A percentile compares a stretch with the other conserved stretches of the same genome.
Evolutionary conservation across 2,329 filamentous ascomycete genomes (phyloP).

Genomic region (Trichoderma asperellum): DNA sequence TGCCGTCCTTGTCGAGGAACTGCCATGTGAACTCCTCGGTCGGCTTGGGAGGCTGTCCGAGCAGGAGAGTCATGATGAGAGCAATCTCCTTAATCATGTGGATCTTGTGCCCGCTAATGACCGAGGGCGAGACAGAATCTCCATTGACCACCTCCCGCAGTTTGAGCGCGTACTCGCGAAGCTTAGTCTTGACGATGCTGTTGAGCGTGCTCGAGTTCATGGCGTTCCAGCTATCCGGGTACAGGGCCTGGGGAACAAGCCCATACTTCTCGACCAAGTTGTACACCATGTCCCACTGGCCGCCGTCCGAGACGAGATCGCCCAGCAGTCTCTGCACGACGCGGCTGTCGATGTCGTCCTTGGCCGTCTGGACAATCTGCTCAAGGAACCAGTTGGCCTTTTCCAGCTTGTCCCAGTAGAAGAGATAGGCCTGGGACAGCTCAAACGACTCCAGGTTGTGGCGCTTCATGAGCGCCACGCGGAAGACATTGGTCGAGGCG

Average conservation of each 20-base stretch:
- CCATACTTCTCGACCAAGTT: constrained; percentile 88
- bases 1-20: constrained; percentile 71
- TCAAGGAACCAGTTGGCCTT: constrained; percentile 90
- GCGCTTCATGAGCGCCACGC: constrained; percentile 83
- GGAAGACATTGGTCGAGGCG: constrained; percentile 87
- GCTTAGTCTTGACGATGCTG: constrained; percentile 76
- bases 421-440: constrained; percentile 85
- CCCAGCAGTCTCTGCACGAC: constrained; percentile 71
- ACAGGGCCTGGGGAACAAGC: constrained; percentile 79
- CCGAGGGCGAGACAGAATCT: constrained; percentile 40
- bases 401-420: constrained; percentile 94
- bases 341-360: constrained; percentile 71
- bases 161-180: constrained; percentile 80
- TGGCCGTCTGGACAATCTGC: constrained; percentile 74
- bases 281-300: constrained; percentile 91
- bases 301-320: constrained; percentile 76
- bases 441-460: constrained; percentile 79
- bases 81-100: constrained; percentile 81
- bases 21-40: constrained; percentile 77
- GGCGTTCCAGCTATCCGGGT: constrained; percentile 82
- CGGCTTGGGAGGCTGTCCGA: constrained; percentile 76
- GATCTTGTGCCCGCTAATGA: constrained; percentile 61
- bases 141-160: constrained; percentile 61
- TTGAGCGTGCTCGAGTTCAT: constrained; percentile 72
- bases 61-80: constrained; percentile 76